phyloP scores from a whole-genome alignment of 2,329 filamentous ascomycete species.

The Calonectria pteridis region DNA sequence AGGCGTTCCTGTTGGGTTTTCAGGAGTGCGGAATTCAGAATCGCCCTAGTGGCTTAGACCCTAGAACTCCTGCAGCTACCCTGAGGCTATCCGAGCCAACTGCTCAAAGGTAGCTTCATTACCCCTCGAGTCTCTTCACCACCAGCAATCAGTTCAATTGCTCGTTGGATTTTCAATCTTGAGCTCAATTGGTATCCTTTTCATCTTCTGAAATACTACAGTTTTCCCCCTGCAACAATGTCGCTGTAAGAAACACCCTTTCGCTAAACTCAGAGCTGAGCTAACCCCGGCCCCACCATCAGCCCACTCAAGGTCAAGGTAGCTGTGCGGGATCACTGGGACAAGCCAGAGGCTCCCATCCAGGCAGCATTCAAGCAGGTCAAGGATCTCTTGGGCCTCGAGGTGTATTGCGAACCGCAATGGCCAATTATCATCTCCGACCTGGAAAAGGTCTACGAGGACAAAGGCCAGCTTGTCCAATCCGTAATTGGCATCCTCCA shows the following conservation, averaged over 20 bases:
- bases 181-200: not conserved
- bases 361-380: slow-evolving; percentile 50
- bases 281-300: not conserved
- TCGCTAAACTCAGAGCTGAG: not conserved
- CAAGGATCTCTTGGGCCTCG: slow-evolving; percentile 53
- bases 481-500: slow-evolving; percentile 53
- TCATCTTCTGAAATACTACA: not conserved
- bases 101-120: not conserved
- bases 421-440: slow-evolving; percentile 57
- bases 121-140: not conserved
- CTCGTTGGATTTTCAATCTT: not conserved
- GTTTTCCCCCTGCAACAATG: slow-evolving; percentile 15
- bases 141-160: not conserved
- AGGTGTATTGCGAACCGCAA: slow-evolving; percentile 55
- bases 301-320: slow-evolving; percentile 59
- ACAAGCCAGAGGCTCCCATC: slow-evolving; percentile 47
- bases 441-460: slow-evolving; percentile 53
- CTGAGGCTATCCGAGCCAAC: not conserved
- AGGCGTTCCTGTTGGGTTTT: not conserved
- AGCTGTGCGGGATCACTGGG: slow-evolving; percentile 59
- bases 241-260: slow-evolving; percentile 24
- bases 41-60: not conserved
- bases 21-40: not conserved
- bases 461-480: slow-evolving; percentile 55
- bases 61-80: not conserved